These are phyloP conservation scores for Bidens hawaiensis DNA, from an alignment of 140 eudicot genomes.

Conservation along the genomic window DNA sequence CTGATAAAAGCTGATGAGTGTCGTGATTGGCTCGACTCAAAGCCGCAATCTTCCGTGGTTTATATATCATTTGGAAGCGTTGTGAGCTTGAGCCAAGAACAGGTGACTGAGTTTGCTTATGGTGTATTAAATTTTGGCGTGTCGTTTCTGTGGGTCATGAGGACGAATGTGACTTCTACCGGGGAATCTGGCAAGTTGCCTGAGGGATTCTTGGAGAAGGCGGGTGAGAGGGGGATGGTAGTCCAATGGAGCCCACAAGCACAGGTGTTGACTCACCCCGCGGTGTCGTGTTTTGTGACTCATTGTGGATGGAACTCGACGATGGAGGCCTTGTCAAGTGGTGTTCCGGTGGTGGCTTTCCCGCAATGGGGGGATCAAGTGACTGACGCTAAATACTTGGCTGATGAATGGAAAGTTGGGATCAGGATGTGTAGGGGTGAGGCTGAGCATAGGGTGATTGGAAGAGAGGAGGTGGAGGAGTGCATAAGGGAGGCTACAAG, in stretches of 20 bases:
- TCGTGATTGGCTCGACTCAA: constrained; percentile 43
- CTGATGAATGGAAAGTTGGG: constrained; percentile 48
- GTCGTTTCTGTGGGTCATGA: constrained; percentile 53
- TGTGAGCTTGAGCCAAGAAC: constrained; percentile 50
- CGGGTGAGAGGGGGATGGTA: constrained; percentile 40
- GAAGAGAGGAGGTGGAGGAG: constrained; percentile 40
- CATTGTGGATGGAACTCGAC: constrained; percentile 78
- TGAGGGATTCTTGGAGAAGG: constrained; percentile 18
- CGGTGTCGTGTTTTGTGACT: constrained; percentile 45
- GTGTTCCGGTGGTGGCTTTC: constrained; percentile 59
- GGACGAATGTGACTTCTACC: constrained; percentile 12
- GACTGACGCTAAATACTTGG: constrained; percentile 54
- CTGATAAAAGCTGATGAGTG: constrained; percentile 37
- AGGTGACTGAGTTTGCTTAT: constrained; percentile 36
- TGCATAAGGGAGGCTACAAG: constrained; percentile 31
- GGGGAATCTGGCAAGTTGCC: no score
- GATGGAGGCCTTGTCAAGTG: constrained; percentile 47
- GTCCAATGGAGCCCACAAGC: constrained; percentile 60
- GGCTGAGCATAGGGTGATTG: constrained; percentile 24
- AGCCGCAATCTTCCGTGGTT: constrained; percentile 41
- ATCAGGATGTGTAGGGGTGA: constrained; percentile 47
- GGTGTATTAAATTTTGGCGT: constrained; percentile 43
- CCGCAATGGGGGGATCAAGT: constrained; percentile 68
- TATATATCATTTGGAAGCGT: constrained; percentile 62
- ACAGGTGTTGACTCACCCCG: constrained; percentile 35